Evolutionary conservation across 352 stramenopile species (phyloP).

Genomic region (Phytopythium chamaehyphon): DNA sequence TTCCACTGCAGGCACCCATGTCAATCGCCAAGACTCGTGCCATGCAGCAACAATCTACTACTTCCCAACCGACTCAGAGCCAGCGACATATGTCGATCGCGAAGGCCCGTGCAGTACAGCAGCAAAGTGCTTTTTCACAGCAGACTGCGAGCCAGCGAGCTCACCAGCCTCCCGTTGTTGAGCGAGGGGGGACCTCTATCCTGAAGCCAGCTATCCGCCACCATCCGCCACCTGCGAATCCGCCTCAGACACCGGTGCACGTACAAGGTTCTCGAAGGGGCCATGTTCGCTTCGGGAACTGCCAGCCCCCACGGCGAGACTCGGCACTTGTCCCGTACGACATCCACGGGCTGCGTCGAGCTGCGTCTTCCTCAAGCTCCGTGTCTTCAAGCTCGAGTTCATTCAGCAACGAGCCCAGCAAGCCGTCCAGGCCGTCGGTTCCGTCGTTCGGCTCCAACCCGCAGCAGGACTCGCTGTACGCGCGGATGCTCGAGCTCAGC

Average conservation of each 20-base stretch:
- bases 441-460: slow-evolving; percentile 5
- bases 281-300: slow-evolving; percentile 4
- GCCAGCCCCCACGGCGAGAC: neutral
- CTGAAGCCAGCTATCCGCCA: neutral
- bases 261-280: neutral
- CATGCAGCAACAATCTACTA: slow-evolving; percentile 2
- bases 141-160: neutral
- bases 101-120: neutral
- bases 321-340: neutral
- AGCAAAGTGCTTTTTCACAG: neutral
- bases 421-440: slow-evolving; percentile 7
- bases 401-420: slow-evolving; percentile 6
- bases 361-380: slow-evolving; percentile 1
- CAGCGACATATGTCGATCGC: slow-evolving; percentile 6
- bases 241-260: no score
- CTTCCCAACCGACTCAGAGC: no score
- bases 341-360: slow-evolving; percentile 12
- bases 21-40: slow-evolving; percentile 2
- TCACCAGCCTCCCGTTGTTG: neutral
- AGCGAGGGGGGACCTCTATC: neutral
- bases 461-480: slow-evolving; percentile 19
- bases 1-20: slow-evolving; percentile 3
- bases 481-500: slow-evolving; percentile 32
- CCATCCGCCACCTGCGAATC: neutral
- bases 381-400: neutral